Evolutionary conservation across 177 flowering plant genomes (phyloP).

Genomic region (Vitis hybrid): DNA sequence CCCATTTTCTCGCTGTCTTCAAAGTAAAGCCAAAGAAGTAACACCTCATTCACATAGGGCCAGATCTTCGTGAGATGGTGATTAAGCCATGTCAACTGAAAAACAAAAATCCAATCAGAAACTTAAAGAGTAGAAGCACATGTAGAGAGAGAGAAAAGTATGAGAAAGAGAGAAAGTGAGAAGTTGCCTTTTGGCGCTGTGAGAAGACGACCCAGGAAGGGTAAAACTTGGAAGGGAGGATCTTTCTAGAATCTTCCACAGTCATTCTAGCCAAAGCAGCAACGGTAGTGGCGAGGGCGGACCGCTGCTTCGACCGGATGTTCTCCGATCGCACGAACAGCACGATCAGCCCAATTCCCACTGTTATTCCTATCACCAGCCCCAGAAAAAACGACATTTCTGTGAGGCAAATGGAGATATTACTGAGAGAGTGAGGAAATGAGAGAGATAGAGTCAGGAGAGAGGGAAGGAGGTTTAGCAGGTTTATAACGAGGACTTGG

Average conservation of each 20-base stretch:
- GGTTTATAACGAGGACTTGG: no score
- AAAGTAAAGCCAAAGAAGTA: neutral
- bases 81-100: conserved; percentile 91
- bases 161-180: neutral
- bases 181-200: conserved; percentile 61
- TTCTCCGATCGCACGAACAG: conserved; percentile 74
- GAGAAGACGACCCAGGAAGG: conserved; percentile 74
- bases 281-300: conserved; percentile 60
- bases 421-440: neutral
- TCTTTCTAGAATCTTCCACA: conserved; percentile 59
- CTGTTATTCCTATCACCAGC: conserved; percentile 51
- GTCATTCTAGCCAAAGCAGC: conserved; percentile 86
- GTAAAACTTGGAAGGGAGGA: conserved; percentile 46
- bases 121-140: conserved; percentile 8
- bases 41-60: conserved; percentile 90
- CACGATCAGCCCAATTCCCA: conserved; percentile 64
- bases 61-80: conserved; percentile 79
- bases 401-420: neutral
- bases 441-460: neutral
- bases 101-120: conserved; percentile 6
- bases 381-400: conserved; percentile 73
- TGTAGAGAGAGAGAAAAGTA: neutral
- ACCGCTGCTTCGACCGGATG: conserved; percentile 58
- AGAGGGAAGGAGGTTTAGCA: no score
- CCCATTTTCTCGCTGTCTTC: no score